Percentiles rank a stretch among this genome's conserved stretches.
phyloP scores from a whole-genome alignment of 1,139 yeast species.

The Lodderomyces pseudojiufengensis region DNA sequence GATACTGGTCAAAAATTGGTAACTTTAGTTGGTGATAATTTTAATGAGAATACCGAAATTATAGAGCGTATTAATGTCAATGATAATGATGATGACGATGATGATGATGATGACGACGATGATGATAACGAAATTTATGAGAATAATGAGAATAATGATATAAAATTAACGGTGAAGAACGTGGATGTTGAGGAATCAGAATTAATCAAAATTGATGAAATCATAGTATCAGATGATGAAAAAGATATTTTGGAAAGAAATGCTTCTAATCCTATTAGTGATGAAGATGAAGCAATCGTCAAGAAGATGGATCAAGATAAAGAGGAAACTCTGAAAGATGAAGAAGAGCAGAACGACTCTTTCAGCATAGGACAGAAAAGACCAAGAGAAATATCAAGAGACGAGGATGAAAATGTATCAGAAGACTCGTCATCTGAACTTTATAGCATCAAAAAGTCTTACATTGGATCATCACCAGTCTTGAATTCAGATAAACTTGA shows the following conservation, averaged over 20 bases:
- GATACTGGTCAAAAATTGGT: conserved; percentile 31
- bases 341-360: too few relatives aligned
- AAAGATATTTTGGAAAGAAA: conserved; percentile 16
- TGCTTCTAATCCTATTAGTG: conserved; percentile 27
- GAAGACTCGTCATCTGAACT: too few relatives aligned
- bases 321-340: too few relatives aligned
- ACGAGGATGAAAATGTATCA: too few relatives aligned
- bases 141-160: conserved; percentile 23
- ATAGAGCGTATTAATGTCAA: neutral
- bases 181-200: conserved; percentile 1
- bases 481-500: too few relatives aligned
- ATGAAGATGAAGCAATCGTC: conserved; percentile 13
- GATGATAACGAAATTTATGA: too few relatives aligned
- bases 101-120: conserved; percentile 22
- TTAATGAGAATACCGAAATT: conserved; percentile 14
- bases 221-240: conserved; percentile 26
- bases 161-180: conserved; percentile 12
- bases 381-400: too few relatives aligned
- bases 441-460: too few relatives aligned
- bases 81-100: conserved; percentile 16
- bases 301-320: too few relatives aligned
- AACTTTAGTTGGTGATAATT: conserved; percentile 26
- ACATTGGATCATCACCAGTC: too few relatives aligned
- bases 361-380: conserved; percentile 15
- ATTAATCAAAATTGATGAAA: conserved; percentile 18